Conservation (phyloP, 2,329 filamentous ascomycete species). For the Colletotrichum incanum region DNA sequence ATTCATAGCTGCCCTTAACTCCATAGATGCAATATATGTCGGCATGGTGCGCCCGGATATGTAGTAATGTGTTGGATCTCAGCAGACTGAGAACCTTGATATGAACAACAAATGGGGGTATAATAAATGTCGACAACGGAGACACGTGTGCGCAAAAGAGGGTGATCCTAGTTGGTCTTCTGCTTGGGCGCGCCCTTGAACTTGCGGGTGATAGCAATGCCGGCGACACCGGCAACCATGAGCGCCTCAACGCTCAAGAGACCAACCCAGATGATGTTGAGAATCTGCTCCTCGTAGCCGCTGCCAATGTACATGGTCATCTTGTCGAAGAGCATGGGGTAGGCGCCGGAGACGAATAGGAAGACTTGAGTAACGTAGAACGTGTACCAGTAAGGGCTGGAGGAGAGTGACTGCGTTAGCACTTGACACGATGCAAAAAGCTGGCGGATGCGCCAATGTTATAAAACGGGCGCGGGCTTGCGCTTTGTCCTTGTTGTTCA, state of each 20-base stretch:
- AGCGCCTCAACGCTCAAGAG: constrained; percentile 62
- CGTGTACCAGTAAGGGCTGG: constrained; percentile 45
- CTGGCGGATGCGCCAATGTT: not conserved
- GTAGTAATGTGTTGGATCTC: not conserved
- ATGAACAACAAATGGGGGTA: constrained; percentile 4
- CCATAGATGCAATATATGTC: constrained; percentile 10
- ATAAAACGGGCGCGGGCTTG: not conserved
- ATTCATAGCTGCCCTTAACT: constrained; percentile 7
- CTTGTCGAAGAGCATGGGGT: constrained; percentile 49
- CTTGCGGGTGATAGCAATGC: constrained; percentile 51
- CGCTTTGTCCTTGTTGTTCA: not conserved
- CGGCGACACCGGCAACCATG: constrained; percentile 59
- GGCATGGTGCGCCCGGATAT: not conserved
- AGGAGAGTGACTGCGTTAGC: constrained; percentile 11
- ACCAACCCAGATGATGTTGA: constrained; percentile 64
- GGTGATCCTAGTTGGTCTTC: constrained; percentile 23
- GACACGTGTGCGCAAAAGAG: not conserved
- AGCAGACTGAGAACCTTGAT: not conserved
- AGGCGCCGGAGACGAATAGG: constrained; percentile 42
- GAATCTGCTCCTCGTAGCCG: constrained; percentile 56
- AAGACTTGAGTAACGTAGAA: constrained; percentile 46
- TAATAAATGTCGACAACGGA: not conserved
- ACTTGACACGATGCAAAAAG: not conserved
- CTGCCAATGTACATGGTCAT: constrained; percentile 49
- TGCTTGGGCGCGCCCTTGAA: constrained; percentile 44